A percentile compares a stretch with the other conserved stretches of the same genome.
Conservation (phyloP, 1,139 yeast species). For the Magnusiomyces sp. region DNA sequence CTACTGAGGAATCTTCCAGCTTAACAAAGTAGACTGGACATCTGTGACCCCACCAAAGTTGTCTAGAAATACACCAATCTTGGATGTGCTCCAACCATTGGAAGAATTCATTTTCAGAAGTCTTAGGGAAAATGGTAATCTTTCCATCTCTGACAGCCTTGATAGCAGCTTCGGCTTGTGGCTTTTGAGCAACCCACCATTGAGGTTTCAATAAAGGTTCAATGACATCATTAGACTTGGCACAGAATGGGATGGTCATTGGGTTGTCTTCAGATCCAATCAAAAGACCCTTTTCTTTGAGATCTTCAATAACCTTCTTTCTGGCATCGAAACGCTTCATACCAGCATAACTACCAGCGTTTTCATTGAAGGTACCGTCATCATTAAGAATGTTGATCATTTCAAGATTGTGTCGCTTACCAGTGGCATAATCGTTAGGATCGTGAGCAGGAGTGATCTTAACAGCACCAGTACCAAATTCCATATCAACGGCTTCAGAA, state of each 20-base stretch:
- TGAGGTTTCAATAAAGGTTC: slow-evolving; percentile 97
- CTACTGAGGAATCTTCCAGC: slow-evolving; percentile 32
- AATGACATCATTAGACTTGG: slow-evolving; percentile 92
- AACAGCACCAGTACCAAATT: slow-evolving; percentile 99
- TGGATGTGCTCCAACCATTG: slow-evolving; percentile 95
- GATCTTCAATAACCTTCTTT: slow-evolving; percentile 67
- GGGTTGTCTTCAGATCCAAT: slow-evolving; percentile 88
- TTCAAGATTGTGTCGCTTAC: slow-evolving; percentile 87
- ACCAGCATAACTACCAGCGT: slow-evolving; percentile 85
- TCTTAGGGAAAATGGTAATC: slow-evolving; percentile 73
- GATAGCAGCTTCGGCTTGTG: slow-evolving; percentile 84
- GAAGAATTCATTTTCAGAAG: slow-evolving; percentile 88
- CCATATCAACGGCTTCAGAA: slow-evolving; percentile 95
- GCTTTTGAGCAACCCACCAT: slow-evolving; percentile 96
- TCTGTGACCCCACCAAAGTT: slow-evolving; percentile 99
- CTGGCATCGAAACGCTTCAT: slow-evolving; percentile 94
- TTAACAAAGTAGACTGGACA: slow-evolving; percentile 90
- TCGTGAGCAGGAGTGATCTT: slow-evolving; percentile 98
- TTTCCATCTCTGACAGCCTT: slow-evolving; percentile 78
- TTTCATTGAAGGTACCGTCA: slow-evolving; percentile 81
- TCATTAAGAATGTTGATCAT: slow-evolving; percentile 86
- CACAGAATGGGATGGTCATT: slow-evolving; percentile 89
- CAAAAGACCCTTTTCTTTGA: slow-evolving; percentile 65
- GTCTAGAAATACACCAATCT: slow-evolving; percentile 99
- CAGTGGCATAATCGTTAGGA: slow-evolving; percentile 91